Base-by-base conservation (phyloP, 2,329 filamentous ascomycete species). In the Aspergillus sp. region DNA sequence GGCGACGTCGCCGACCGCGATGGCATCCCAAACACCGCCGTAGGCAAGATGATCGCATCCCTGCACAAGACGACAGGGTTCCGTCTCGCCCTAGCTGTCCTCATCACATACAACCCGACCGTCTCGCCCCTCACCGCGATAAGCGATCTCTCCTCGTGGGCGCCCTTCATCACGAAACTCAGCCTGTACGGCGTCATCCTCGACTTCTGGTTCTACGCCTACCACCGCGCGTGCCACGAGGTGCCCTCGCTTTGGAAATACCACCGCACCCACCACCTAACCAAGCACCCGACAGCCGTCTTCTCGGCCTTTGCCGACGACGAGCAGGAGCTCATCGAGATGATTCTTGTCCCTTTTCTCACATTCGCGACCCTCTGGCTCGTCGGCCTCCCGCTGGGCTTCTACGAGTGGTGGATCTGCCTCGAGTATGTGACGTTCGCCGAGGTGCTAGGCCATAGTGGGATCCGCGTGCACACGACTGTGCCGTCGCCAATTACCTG, bases 271-370 rank as follows among this genome's bases (percentile, higher is more conserved):
- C 56, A 59, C 47, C 56, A 59, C 15, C 23, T 59, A 4, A 59
- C 56, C 7, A 59, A 59, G 13, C 56, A 59, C 17, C 56, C 56
- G 6, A 48, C 49, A 2, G 46, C 56, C 7, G 3, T 59, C 1
- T 49, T 59, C n/a, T 34, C 30, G 2, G 56, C 56, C 11, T 59
- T 51, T 9, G 56, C 56, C 34, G 56, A 59, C 34, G 46, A 59
- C 56, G 56, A 59, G 9, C 56, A 59, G 22, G 56, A 59, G 15
- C 28, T 59, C n/a, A 45, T 59, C 13, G 56, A 59, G n/a, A 59
- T 59, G 28, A 4, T 59, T 0, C 17, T 48, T 23, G 49, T 59
- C 22, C 56, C 56, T 4, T 30, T 59, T 38, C 56, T 59, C 13
- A 52, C 48, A 19, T 41, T 57, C 22, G 45, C 25, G 8, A 50